phyloP scores from a whole-genome alignment of 192 early-diverging fungal species.

The Coemansia sp. region DNA sequence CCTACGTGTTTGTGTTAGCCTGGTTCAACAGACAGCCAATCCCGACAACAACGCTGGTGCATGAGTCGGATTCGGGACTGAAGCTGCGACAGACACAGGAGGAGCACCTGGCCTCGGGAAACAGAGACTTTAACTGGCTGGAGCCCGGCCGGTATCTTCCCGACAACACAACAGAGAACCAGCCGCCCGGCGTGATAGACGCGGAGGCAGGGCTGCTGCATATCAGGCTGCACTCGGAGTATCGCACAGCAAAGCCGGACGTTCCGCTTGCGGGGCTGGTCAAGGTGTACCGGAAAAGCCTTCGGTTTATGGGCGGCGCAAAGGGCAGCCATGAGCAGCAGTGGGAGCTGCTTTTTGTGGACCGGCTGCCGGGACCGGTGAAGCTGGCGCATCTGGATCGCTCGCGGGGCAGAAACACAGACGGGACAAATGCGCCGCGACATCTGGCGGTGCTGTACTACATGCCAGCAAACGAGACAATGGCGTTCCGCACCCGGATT shows the following conservation, averaged over 20 bases:
- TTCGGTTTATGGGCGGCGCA: slow-evolving; percentile 20
- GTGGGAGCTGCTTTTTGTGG: slow-evolving; percentile 54
- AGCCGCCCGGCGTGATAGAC: slow-evolving; percentile 24
- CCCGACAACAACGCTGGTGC: slow-evolving; percentile 47
- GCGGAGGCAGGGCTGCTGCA: slow-evolving; percentile 37
- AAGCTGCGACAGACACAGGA: slow-evolving; percentile 31
- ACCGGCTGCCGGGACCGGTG: slow-evolving; percentile 45
- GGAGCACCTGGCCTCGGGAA: slow-evolving; percentile 24
- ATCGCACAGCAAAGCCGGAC: slow-evolving; percentile 23
- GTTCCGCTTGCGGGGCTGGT: slow-evolving; percentile 46
- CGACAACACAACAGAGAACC: not conserved
- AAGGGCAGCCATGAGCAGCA: slow-evolving; percentile 4
- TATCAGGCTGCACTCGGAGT: slow-evolving; percentile 48
- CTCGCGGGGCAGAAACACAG: slow-evolving; percentile 35
- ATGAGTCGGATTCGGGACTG: slow-evolving; percentile 32
- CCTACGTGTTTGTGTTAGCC: slow-evolving; percentile 46
- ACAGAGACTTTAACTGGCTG: slow-evolving; percentile 46
- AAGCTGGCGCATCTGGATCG: slow-evolving; percentile 44
- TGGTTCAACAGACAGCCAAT: slow-evolving; percentile 55
- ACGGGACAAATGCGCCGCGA: slow-evolving; percentile 35
- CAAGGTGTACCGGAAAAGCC: slow-evolving; percentile 45
- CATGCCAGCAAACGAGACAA: slow-evolving; percentile 32
- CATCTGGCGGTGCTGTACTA: slow-evolving; percentile 48
- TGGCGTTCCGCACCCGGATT: slow-evolving; percentile 31
- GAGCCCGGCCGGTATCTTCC: slow-evolving; percentile 32